Evolutionary conservation across 2,329 filamentous ascomycete genomes (phyloP).

Genomic region (Botryotinia calthae): DNA sequence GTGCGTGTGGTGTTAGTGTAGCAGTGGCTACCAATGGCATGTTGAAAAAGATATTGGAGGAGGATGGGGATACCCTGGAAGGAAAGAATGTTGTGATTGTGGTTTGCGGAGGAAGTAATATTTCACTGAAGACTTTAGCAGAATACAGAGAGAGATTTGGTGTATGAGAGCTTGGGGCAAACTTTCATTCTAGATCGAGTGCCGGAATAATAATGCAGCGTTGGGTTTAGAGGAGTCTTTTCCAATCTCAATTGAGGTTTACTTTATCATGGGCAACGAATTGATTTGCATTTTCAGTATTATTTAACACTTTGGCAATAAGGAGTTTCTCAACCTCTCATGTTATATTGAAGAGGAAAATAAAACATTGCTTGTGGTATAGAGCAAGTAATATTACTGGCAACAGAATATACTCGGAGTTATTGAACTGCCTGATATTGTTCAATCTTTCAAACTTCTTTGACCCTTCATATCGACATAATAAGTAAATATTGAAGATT

Average conservation of each 20-base stretch:
- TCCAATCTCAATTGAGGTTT: neutral
- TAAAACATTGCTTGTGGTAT: neutral
- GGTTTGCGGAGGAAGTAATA: constrained; percentile 76
- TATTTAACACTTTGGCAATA: neutral
- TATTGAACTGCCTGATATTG: neutral
- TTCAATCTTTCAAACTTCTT: neutral
- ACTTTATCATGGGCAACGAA: neutral
- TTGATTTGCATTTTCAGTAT: neutral
- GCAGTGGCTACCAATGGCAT: constrained; percentile 64
- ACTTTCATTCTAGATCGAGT: too few species aligned
- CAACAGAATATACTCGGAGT: neutral
- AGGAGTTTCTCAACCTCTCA: neutral
- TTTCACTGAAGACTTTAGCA: constrained; percentile 60
- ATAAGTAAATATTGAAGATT: neutral
- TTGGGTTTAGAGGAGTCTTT: neutral
- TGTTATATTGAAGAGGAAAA: neutral
- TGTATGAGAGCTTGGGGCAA: neutral
- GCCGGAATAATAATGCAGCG: neutral
- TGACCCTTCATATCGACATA: neutral
- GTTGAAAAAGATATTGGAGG: constrained; percentile 59
- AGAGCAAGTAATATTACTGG: neutral
- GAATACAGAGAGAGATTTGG: constrained; percentile 21
- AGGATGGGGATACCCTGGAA: constrained; percentile 74
- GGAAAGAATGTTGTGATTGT: constrained; percentile 78
- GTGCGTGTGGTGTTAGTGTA: constrained; percentile 79